Conservation (phyloP, 768 basidiomycete species). For the Hypholoma fasciculare region DNA sequence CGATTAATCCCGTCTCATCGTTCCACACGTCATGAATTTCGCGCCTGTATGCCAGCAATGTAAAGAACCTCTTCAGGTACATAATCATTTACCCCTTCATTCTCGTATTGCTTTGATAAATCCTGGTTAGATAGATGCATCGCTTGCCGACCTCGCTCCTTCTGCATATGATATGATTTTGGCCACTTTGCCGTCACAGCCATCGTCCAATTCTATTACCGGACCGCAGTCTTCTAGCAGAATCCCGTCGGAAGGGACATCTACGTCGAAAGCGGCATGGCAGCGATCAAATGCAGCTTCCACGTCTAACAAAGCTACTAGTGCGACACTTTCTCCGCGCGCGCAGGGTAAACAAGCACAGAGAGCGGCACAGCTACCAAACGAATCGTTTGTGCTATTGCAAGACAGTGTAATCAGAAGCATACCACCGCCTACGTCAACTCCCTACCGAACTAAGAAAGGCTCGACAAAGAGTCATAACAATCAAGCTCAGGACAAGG, state of each 20-base stretch:
- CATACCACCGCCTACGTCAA: conserved; percentile 57
- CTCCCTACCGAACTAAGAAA: conserved; percentile 40
- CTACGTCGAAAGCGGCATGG: conserved; percentile 63
- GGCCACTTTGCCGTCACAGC: conserved; percentile 51
- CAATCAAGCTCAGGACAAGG: conserved; percentile 24
- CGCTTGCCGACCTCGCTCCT: conserved; percentile 82
- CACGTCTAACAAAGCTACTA: conserved; percentile 27
- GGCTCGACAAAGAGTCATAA: conserved; percentile 36
- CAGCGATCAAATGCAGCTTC: conserved; percentile 49
- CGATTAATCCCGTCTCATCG: background rate
- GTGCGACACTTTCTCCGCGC: conserved; percentile 48
- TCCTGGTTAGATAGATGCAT: conserved; percentile 73
- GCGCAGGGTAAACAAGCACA: conserved; percentile 63
- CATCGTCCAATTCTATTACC: conserved; percentile 39
- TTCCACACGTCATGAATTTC: conserved; percentile 37
- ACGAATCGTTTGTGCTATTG: conserved; percentile 89
- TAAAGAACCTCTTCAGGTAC: conserved; percentile 86
- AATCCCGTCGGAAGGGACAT: conserved; percentile 45
- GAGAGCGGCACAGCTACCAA: conserved; percentile 56
- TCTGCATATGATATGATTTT: conserved; percentile 88
- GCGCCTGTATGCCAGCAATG: conserved; percentile 80
- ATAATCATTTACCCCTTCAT: conserved; percentile 8
- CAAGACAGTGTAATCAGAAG: conserved; percentile 79
- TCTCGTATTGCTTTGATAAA: conserved; percentile 15
- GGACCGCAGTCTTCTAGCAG: conserved; percentile 31